These are phyloP conservation scores for Schwanniomyces sp. DNA, from an alignment of 805 yeast genomes.

Conservation along the genomic window DNA sequence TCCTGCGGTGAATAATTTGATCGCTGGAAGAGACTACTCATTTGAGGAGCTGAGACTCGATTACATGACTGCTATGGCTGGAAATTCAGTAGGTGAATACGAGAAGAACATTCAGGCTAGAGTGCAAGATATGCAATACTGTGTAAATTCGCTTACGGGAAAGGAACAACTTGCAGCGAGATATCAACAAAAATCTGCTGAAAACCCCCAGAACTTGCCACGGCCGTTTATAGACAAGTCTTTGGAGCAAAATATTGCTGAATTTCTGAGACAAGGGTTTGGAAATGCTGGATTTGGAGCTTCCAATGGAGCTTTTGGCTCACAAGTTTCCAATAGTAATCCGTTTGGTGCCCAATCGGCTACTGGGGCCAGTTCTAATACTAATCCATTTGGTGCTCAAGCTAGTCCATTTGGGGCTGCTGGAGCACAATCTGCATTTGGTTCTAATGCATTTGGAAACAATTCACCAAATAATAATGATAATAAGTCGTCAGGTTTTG, in stretches of 20 bases:
- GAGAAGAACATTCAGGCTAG: slow-evolving; percentile 43
- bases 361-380: slow-evolving; percentile 13
- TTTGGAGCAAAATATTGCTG: slow-evolving; percentile 27
- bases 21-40: slow-evolving; percentile 53
- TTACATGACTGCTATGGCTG: slow-evolving; percentile 41
- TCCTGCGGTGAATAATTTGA: slow-evolving; percentile 50
- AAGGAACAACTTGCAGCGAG: slow-evolving; percentile 55
- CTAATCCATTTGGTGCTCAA: slow-evolving; percentile 18
- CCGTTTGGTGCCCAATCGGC: slow-evolving; percentile 5
- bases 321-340: neutral
- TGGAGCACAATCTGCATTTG: slow-evolving; percentile 8
- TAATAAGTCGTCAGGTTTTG: slow-evolving; percentile 4
- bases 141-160: slow-evolving; percentile 34
- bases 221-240: slow-evolving; percentile 30
- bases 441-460: slow-evolving; percentile 7
- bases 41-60: slow-evolving; percentile 52
- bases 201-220: slow-evolving; percentile 14
- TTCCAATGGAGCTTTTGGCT: slow-evolving; percentile 8
- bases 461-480: slow-evolving; percentile 1
- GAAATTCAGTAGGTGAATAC: slow-evolving; percentile 36
- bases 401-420: slow-evolving; percentile 12
- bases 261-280: slow-evolving; percentile 11
- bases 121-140: slow-evolving; percentile 45
- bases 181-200: slow-evolving; percentile 49
- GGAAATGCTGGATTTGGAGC: slow-evolving; percentile 11